Conservation (phyloP, 805 yeast species). For the Candida tallmaniae region DNA sequence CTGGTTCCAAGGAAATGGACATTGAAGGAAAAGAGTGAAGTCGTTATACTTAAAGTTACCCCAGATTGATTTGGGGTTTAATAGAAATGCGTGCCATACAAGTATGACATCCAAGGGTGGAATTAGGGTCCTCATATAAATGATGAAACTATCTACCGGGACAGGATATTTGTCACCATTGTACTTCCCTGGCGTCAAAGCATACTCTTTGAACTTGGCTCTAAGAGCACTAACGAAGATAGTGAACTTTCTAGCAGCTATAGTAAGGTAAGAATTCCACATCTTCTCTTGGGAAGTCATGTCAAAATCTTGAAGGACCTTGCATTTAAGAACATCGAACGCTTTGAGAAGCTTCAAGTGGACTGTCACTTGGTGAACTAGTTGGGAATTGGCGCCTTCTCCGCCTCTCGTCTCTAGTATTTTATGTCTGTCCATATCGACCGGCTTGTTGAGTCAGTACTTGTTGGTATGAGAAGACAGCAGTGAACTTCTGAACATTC, state of each 20-base stretch:
- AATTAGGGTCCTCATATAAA: background rate
- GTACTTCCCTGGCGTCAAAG: too few relatives aligned
- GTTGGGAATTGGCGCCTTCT: too few relatives aligned
- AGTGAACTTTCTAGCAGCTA: constrained; percentile 19
- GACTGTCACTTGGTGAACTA: background rate
- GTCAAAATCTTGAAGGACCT: too few relatives aligned
- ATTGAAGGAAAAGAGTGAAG: too few relatives aligned
- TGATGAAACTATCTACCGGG: background rate
- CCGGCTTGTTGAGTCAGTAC: too few relatives aligned
- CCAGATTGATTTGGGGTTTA: constrained; percentile 15
- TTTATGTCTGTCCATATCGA: too few relatives aligned
- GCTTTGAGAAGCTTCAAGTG: background rate
- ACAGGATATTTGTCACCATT: too few relatives aligned
- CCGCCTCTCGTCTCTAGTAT: too few relatives aligned
- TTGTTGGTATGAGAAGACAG: too few relatives aligned
- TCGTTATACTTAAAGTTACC: constrained; percentile 10
- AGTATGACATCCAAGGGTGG: constrained; percentile 20
- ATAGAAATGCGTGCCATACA: constrained; percentile 21
- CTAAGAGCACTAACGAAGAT: constrained; percentile 15
- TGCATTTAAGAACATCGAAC: background rate
- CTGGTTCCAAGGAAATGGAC: too few relatives aligned
- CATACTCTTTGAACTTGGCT: background rate
- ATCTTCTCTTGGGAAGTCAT: constrained; percentile 7
- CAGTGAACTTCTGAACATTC: too few relatives aligned
- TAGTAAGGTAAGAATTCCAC: constrained; percentile 21